phyloP scores from a whole-genome alignment of 139 green algal genomes.

The Auxenochlorella pyrenoidosa region DNA sequence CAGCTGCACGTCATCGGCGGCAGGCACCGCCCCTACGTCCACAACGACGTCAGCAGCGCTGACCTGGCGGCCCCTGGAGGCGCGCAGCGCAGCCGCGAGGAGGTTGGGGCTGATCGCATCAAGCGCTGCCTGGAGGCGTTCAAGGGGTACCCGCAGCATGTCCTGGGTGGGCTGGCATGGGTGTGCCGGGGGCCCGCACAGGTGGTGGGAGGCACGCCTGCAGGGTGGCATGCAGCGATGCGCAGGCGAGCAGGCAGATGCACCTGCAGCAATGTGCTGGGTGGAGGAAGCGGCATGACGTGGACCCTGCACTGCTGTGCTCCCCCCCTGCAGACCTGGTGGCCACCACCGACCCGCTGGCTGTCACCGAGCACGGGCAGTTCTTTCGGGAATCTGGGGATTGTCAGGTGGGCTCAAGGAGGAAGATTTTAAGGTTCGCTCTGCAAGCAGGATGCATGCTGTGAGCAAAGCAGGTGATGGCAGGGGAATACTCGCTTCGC shows the following conservation, averaged over 20 bases:
- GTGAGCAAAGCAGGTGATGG: too few species aligned
- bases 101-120: background rate
- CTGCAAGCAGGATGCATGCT: too few species aligned
- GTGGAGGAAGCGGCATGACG: too few species aligned
- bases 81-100: background rate
- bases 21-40: conserved; percentile 6
- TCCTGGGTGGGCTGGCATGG: background rate
- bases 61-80: background rate
- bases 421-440: too few species aligned
- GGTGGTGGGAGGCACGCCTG: too few species aligned
- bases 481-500: too few species aligned
- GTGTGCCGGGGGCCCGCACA: too few species aligned
- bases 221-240: too few species aligned
- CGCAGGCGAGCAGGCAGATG: too few species aligned
- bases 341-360: conserved; percentile 5
- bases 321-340: background rate
- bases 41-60: background rate
- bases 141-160: background rate
- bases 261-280: too few species aligned
- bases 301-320: too few species aligned
- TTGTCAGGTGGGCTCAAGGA: background rate
- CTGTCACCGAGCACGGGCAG: conserved; percentile 27
- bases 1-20: conserved; percentile 19
- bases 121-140: background rate
- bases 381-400: background rate